A percentile compares a stretch with the other conserved stretches of the same genome.
Evolutionary conservation across 306 rosid species (phyloP).

Genomic region (Fragaria nilgerrensis): DNA sequence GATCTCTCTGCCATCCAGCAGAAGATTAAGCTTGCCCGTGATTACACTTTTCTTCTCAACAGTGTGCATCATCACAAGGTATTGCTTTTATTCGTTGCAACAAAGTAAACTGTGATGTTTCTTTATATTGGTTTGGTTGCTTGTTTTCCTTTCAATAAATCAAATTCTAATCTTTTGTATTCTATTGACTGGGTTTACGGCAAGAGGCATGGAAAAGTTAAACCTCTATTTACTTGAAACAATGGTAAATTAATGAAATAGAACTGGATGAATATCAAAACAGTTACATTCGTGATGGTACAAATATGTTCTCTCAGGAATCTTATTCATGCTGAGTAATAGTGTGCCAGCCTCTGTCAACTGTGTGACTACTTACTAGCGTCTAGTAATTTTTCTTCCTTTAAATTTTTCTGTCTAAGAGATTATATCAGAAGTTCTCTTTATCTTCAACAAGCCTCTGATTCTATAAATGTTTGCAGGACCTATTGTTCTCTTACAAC

Average conservation of each 20-base stretch:
- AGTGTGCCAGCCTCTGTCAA: neutral
- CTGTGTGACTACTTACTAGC: neutral
- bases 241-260: neutral
- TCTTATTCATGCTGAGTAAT: neutral
- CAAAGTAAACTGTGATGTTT: neutral
- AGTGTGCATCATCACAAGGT: constrained; percentile 89
- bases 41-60: constrained; percentile 68
- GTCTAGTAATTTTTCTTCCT: neutral
- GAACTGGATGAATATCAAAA: neutral
- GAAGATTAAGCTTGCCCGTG: constrained; percentile 68
- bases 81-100: constrained; percentile 21
- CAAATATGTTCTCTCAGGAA: neutral
- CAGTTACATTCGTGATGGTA: neutral
- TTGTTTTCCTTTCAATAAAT: neutral
- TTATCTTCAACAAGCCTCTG: neutral
- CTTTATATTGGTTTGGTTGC: neutral
- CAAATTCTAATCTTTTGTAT: neutral
- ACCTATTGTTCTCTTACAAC: constrained; percentile 78
- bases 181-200: neutral
- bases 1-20: constrained; percentile 53
- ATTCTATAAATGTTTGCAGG: constrained; percentile 51
- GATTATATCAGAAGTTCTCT: neutral
- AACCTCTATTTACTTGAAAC: neutral
- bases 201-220: neutral
- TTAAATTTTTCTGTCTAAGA: neutral